Percentiles rank a stretch among this genome's conserved stretches.
Conservation (phyloP, 148 eudicot genomes). For the Dysphania ambrosioides region DNA sequence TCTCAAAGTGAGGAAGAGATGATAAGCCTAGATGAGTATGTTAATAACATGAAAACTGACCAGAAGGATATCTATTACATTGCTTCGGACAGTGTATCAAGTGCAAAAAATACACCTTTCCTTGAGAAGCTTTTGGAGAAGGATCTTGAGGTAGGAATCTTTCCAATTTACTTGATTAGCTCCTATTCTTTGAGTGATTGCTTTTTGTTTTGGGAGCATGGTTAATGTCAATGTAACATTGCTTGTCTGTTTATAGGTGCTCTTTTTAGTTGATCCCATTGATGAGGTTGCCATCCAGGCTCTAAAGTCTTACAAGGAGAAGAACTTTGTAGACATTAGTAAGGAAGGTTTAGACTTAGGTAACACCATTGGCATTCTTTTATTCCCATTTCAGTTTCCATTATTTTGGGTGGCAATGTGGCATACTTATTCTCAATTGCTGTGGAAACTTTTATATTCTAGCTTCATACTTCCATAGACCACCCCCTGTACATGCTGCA, state of each 20-base stretch:
- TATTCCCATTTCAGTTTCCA: neutral
- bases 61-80: constrained; percentile 89
- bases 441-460: neutral
- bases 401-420: neutral
- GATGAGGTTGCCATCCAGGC: constrained; percentile 91
- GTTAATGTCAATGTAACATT: neutral
- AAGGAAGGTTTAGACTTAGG: constrained; percentile 97
- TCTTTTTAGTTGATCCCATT: constrained; percentile 86
- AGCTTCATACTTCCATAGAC: neutral
- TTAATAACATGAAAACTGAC: constrained; percentile 88
- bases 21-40: constrained; percentile 95
- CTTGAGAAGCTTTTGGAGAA: constrained; percentile 85
- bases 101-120: constrained; percentile 92
- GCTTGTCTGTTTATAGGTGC: constrained; percentile 53
- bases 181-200: neutral
- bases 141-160: constrained; percentile 71
- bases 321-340: constrained; percentile 81
- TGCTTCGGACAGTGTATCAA: constrained; percentile 87
- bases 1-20: constrained; percentile 79
- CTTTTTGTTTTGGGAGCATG: neutral
- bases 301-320: constrained; percentile 80
- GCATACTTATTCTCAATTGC: no score
- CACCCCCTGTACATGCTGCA: no score
- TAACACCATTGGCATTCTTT: constrained; percentile 28
- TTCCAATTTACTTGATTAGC: constrained; percentile 1